Percentiles rank a stretch among this genome's conserved stretches.
Conservation (phyloP, 345 rosid species). For the Linum tenue region DNA sequence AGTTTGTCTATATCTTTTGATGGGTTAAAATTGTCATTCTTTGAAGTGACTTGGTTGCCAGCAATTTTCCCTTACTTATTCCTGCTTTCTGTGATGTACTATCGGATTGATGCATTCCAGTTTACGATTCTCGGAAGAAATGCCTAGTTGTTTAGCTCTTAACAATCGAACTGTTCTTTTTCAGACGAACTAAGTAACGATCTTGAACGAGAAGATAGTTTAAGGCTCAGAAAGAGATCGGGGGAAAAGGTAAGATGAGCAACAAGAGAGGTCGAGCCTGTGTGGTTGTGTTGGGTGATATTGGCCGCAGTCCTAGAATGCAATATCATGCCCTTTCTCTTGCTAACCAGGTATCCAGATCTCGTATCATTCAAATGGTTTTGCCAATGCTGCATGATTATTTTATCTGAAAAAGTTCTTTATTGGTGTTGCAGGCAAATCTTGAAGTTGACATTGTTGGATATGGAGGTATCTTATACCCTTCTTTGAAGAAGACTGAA, state of each 20-base stretch:
- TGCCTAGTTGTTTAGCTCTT: too few relatives aligned
- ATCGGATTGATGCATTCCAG: too few relatives aligned
- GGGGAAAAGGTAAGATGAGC: conserved; percentile 19
- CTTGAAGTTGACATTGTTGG: conserved; percentile 81
- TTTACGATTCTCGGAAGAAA: too few relatives aligned
- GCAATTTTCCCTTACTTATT: too few relatives aligned
- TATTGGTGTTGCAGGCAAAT: conserved; percentile 49
- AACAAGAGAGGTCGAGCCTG: conserved; percentile 73
- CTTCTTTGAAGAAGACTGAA: background rate
- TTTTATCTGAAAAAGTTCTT: conserved; percentile 1
- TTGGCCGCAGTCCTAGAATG: conserved; percentile 99
- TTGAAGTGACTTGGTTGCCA: too few relatives aligned
- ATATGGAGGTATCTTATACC: conserved; percentile 58
- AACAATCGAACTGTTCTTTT: too few relatives aligned
- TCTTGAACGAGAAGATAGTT: too few relatives aligned
- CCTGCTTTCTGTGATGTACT: too few relatives aligned
- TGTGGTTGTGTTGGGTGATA: conserved; percentile 86
- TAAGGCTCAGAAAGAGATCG: background rate
- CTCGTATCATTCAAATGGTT: background rate
- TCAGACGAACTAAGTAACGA: too few relatives aligned
- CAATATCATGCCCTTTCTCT: conserved; percentile 95
- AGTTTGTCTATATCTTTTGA: too few relatives aligned
- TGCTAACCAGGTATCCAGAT: conserved; percentile 58
- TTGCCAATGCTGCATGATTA: background rate
- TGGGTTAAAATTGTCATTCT: too few relatives aligned